Conservation (phyloP, 441 rosid genomes). For the Euphorbia corollata region DNA sequence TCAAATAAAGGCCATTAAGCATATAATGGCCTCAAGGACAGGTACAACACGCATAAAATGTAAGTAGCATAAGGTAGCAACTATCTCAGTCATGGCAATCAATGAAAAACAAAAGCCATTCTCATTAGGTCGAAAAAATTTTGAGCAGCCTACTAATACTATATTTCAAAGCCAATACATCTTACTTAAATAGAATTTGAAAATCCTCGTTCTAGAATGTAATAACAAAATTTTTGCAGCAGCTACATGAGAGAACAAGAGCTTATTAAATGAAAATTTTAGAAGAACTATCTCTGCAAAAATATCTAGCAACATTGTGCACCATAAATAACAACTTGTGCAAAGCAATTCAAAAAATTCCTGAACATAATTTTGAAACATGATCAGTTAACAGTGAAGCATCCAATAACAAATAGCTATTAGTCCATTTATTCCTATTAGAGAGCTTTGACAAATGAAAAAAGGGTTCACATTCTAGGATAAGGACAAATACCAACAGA, state of each 20-base stretch:
- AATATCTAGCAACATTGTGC: background rate
- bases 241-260: background rate
- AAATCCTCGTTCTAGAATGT: background rate
- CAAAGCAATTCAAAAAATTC: background rate
- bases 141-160: background rate
- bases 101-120: background rate
- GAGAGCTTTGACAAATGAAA: background rate
- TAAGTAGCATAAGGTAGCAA: background rate
- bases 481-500: background rate
- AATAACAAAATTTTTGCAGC: background rate
- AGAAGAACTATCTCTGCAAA: background rate
- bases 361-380: background rate
- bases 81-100: background rate
- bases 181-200: background rate
- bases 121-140: background rate
- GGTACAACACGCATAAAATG: background rate
- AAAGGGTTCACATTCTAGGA: background rate
- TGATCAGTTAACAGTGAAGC: background rate
- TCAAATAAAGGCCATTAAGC: background rate
- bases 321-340: background rate
- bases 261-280: background rate
- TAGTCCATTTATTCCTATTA: background rate
- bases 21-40: background rate
- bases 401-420: constrained; percentile 1
- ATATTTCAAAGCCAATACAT: background rate